phyloP scores from a whole-genome alignment of 1,284 basidiomycete species.

The Hypsizygus ulmarius region DNA sequence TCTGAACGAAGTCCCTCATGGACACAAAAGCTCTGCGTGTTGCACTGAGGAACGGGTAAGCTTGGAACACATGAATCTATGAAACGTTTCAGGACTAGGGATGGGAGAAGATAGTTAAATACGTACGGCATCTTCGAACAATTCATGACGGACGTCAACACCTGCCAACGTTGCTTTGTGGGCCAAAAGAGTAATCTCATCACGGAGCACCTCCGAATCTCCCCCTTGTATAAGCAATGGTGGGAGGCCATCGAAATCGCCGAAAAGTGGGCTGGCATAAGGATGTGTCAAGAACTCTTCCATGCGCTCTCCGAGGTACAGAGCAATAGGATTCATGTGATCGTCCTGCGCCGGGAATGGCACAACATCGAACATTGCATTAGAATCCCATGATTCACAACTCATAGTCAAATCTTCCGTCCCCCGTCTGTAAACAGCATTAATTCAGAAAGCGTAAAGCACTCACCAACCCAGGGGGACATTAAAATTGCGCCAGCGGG shows the following conservation, averaged over 20 bases:
- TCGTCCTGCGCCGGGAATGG: conserved; percentile 74
- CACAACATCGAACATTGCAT: conserved; percentile 80
- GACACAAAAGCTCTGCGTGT: conserved; percentile 72
- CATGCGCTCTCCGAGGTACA: conserved; percentile 88
- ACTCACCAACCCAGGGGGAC: conserved; percentile 92
- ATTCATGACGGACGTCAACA: conserved; percentile 86
- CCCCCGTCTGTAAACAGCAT: conserved; percentile 6
- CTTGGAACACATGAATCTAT: conserved; percentile 89
- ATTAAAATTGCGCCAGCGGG: conserved; percentile 84
- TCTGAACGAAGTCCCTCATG: conserved; percentile 73
- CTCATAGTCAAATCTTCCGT: conserved; percentile 87
- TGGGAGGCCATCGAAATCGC: conserved; percentile 83
- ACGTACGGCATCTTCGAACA: conserved; percentile 91
- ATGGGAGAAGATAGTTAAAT: conserved; percentile 9
- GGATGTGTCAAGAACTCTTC: conserved; percentile 90
- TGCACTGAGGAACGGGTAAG: conserved; percentile 79
- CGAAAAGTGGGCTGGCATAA: conserved; percentile 95
- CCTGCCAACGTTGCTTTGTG: conserved; percentile 91
- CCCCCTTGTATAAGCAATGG: conserved; percentile 93
- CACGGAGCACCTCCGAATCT: conserved; percentile 90
- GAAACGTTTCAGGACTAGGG: conserved; percentile 8
- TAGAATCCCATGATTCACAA: conserved; percentile 97
- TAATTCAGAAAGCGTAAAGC: not conserved
- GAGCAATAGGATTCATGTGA: conserved; percentile 90
- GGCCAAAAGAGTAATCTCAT: conserved; percentile 90